Evolutionary conservation across 371 early-diverging fungal genomes (phyloP), one percentile per base, ranked within the genome.

Genomic region (Rhizopus delemar): DNA sequence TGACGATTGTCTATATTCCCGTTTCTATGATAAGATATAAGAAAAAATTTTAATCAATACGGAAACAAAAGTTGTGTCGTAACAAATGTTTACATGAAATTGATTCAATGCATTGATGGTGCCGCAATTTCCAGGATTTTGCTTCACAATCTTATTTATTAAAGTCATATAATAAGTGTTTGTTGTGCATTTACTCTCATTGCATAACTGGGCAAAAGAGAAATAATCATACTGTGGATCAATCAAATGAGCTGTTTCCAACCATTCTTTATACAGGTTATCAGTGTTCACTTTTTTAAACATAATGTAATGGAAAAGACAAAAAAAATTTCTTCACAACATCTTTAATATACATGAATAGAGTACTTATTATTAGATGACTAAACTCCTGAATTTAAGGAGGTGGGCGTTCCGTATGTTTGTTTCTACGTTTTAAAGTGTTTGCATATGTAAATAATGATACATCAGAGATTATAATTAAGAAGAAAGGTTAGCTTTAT

Each of bases 31-130:
- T 34, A 34, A 51, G 32, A 51, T 51, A 51, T 51, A 51, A 32
- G 3, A 34, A 34, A 33, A 51, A n/a, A n/a, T n/a, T 13, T n/a
- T 43, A 13, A 43, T 43, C 11, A 43, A 43, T n/a, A 53, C 41
- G 29, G 54, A 53, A 53, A 29, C 41, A 41, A 53, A 53, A 43
- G 54, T 41, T 53, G 28, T 53, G 43, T 43, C 43, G 16, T 53
- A 53, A 31, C 28, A 53, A 43, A 41, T 36, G 38, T 53, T 53
- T 41, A 53, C 43, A 53, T 41, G 41, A 53, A 53, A 53, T 51
- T 51, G 52, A 38, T 51, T 38, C 16, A 51, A 51, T 38, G 38
- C 52, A 51, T 0, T 51, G 9, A 50, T 34, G 34, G 34, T 4
- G 13, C 9, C 31, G 5, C 31, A 12, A 50, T 52, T 52, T 52